phyloP scores from a whole-genome alignment of 2,329 filamentous ascomycete species.

The Chrysoporthe cubensis region DNA sequence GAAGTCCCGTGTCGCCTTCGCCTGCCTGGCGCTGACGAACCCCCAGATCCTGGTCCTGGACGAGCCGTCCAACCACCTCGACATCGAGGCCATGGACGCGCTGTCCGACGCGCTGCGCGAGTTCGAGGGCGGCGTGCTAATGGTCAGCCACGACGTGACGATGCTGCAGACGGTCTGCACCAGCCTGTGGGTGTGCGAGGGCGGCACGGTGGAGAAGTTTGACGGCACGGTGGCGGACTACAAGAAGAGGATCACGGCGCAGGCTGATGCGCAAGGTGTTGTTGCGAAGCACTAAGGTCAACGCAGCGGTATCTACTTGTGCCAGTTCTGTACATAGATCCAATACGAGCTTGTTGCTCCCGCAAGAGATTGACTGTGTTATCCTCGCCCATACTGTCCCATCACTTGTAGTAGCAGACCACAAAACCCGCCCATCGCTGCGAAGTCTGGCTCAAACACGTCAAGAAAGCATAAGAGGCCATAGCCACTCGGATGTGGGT shows the following conservation, averaged over 20 bases:
- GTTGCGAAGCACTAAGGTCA: conserved; percentile 64
- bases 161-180: conserved; percentile 97
- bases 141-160: conserved; percentile 99
- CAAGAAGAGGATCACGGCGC: conserved; percentile 92
- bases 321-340: background rate
- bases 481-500: background rate
- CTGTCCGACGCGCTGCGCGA: conserved; percentile 79
- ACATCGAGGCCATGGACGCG: conserved; percentile 99
- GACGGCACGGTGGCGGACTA: conserved; percentile 93
- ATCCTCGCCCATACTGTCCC: background rate
- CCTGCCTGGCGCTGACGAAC: conserved; percentile 90
- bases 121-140: conserved; percentile 93
- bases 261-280: conserved; percentile 86
- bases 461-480: background rate
- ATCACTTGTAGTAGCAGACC: background rate
- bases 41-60: conserved; percentile 97
- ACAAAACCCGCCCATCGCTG: background rate
- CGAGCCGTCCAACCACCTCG: conserved; percentile 97
- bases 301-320: background rate
- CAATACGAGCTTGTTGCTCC: background rate
- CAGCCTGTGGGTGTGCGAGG: conserved; percentile 94
- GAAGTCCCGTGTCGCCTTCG: conserved; percentile 97
- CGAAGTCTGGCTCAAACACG: background rate
- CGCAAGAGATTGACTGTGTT: background rate
- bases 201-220: conserved; percentile 94